Evolutionary conservation across 108 stramenopile genomes (phyloP).

Genomic region (Fistulifera solaris): DNA sequence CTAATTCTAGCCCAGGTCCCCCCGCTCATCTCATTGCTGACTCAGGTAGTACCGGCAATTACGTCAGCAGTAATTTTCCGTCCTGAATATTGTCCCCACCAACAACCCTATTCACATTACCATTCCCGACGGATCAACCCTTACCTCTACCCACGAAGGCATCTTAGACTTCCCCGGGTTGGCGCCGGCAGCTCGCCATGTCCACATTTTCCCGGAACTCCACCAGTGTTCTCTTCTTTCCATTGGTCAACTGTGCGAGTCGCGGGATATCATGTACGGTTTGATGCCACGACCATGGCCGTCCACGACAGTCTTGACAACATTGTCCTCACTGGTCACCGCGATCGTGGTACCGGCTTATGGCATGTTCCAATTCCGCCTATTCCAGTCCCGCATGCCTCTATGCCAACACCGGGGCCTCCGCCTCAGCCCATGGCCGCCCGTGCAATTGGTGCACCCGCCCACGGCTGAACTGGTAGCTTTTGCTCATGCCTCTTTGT

Average conservation of each 20-base stretch:
- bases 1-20: background rate
- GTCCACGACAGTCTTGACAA: conserved; percentile 2
- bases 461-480: conserved; percentile 7
- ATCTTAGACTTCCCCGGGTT: conserved; percentile 2
- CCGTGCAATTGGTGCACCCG: background rate
- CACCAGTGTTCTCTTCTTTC: conserved; percentile 9
- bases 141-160: background rate
- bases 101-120: background rate
- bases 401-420: background rate
- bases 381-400: too few species aligned
- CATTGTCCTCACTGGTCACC: conserved; percentile 7
- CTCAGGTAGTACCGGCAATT: background rate
- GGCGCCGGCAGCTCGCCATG: background rate
- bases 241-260: conserved; percentile 17
- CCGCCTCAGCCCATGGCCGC: background rate
- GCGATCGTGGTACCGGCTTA: conserved; percentile 1
- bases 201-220: conserved; percentile 6
- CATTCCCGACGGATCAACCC: background rate
- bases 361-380: too few species aligned
- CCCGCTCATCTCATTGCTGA: background rate
- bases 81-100: background rate
- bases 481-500: conserved; percentile 18
- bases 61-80: background rate
- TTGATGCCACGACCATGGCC: conserved; percentile 1
- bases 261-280: conserved; percentile 8